Conservation (phyloP, 768 basidiomycete genomes). For the Boletus edulis region DNA sequence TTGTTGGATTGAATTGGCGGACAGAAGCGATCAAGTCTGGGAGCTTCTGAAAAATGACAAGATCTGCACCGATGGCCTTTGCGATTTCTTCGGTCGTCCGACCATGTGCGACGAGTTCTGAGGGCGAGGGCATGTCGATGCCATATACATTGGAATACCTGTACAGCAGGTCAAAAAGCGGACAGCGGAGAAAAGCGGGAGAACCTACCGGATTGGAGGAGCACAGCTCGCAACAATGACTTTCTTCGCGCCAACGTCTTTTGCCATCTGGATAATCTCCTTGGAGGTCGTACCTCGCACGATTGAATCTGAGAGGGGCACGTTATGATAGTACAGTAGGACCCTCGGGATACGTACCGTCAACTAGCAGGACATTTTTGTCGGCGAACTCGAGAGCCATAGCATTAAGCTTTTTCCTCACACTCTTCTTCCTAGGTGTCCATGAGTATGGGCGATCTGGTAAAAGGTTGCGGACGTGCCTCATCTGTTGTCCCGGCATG, state of each 20-base stretch:
- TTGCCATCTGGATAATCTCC: slow-evolving; percentile 99
- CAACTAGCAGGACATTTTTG: slow-evolving; percentile 94
- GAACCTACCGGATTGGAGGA: slow-evolving; percentile 81
- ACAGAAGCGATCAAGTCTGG: slow-evolving; percentile 86
- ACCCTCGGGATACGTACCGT: slow-evolving; percentile 53
- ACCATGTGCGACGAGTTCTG: slow-evolving; percentile 85
- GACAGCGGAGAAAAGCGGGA: not conserved
- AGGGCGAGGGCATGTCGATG: slow-evolving; percentile 98
- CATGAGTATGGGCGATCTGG: not conserved
- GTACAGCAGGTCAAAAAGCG: slow-evolving; percentile 1
- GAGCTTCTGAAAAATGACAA: slow-evolving; percentile 94
- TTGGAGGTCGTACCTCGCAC: slow-evolving; percentile 98
- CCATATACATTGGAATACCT: slow-evolving; percentile 96
- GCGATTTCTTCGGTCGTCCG: slow-evolving; percentile 74
- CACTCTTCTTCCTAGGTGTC: slow-evolving; percentile 79
- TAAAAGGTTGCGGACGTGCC: slow-evolving; percentile 41
- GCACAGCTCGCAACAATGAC: slow-evolving; percentile 97
- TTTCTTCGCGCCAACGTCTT: slow-evolving; percentile 95
- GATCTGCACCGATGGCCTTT: slow-evolving; percentile 84
- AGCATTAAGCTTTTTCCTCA: slow-evolving; percentile 92
- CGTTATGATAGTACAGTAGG: not conserved
- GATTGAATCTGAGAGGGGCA: slow-evolving; percentile 74
- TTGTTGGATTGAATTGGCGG: slow-evolving; percentile 74
- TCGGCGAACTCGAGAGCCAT: slow-evolving; percentile 95
- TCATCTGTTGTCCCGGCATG: slow-evolving; percentile 98